Base-by-base conservation (phyloP, 1,139 yeast species). In the Geotrichum klebahnii region DNA sequence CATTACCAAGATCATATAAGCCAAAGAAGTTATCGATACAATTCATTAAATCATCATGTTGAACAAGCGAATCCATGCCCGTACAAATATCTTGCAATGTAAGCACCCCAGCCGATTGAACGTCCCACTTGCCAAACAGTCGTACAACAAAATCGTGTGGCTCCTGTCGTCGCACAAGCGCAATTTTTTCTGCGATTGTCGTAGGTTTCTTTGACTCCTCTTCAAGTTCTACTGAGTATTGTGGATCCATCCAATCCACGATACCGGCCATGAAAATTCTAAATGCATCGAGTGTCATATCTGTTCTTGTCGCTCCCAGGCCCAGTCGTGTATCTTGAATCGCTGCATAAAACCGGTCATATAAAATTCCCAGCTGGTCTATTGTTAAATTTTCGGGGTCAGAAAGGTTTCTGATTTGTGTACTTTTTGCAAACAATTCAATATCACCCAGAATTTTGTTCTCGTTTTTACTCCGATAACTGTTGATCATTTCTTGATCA, bases 401-500 rank as follows among this genome's bases (percentile, higher is more conserved):
- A 23, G 94, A 90, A 53, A 92, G 71, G 64, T 87, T 89, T 57
- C 98, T 76, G 35, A 92, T 67, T 65, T 92, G 97, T 0, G 97
- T 88, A 53, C 96, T 76, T 66, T 92, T 92, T 38, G 94, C 95
- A 70, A 92, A 92, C 0, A 82, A 75, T 57, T 94, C 95, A 56
- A 92, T 88, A 54, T 92, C 90, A 59, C 79, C 86, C 61, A 86
- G 80, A 46, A 92, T 90, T 34, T 82, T 79, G 60, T 82, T 82
- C 66, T 90, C 82, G 64, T 81, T 83, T 61, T 78, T 84, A 37
- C 77, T 72, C 50, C 97, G 78, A 60, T 82, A 85, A 53, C 77
- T 81, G 34, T 75, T 75, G 45, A 94, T 81, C 65, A 80, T 74
- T 1, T 80, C 82, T 53, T 90, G 96, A 29, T 89, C 82, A 26